phyloP scores from a whole-genome alignment of 805 yeast genomes.

The Hanseniaspora guilliermondii region DNA sequence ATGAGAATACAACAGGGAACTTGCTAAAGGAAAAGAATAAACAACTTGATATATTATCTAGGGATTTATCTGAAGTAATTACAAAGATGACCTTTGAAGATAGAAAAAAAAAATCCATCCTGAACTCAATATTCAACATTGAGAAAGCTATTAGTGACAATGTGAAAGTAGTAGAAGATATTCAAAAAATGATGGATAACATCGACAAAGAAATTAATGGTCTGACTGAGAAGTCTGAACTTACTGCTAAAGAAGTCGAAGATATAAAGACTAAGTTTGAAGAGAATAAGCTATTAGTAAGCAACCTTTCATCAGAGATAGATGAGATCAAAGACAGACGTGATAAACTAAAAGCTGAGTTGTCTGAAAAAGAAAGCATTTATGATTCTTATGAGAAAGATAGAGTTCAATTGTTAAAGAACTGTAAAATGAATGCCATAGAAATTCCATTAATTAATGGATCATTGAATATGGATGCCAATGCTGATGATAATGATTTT shows the following conservation, averaged over 20 bases:
- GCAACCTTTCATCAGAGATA: slow-evolving; percentile 20
- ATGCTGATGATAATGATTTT: slow-evolving; percentile 41
- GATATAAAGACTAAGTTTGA: slow-evolving; percentile 31
- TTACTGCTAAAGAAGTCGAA: slow-evolving; percentile 15
- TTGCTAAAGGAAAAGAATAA: slow-evolving; percentile 42
- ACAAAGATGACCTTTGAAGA: slow-evolving; percentile 54
- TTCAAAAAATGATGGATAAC: neutral
- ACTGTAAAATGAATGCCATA: slow-evolving; percentile 62
- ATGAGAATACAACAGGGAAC: slow-evolving; percentile 57
- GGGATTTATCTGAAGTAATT: slow-evolving; percentile 47
- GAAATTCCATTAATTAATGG: slow-evolving; percentile 53
- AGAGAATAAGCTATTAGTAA: slow-evolving; percentile 21
- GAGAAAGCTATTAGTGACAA: neutral
- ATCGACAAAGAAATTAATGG: neutral
- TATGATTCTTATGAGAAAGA: slow-evolving; percentile 43
- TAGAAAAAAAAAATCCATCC: slow-evolving; percentile 47
- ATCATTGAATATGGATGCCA: slow-evolving; percentile 40
- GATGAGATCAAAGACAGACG: slow-evolving; percentile 27
- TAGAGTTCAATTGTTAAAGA: slow-evolving; percentile 46
- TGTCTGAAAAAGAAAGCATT: slow-evolving; percentile 37
- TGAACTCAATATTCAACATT: neutral
- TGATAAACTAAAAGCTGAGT: slow-evolving; percentile 27
- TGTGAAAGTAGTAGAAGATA: neutral
- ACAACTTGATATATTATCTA: slow-evolving; percentile 48
- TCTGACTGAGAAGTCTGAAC: slow-evolving; percentile 22